Percentiles rank a stretch among this genome's conserved stretches.
These are phyloP conservation scores for Fallopia convolvulus DNA, from an alignment of 148 eudicot genomes.

Conservation along the genomic window DNA sequence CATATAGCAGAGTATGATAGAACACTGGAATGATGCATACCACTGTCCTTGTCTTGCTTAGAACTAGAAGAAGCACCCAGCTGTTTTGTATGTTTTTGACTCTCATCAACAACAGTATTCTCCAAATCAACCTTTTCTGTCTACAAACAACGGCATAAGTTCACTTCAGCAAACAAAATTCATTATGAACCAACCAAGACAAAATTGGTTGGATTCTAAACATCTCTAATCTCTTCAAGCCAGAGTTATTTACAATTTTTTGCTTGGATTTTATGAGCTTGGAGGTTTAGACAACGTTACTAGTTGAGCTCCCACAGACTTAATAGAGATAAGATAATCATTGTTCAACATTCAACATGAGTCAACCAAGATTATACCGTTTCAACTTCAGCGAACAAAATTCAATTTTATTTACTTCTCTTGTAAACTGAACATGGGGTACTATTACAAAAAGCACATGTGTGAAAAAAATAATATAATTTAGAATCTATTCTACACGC, in stretches of 20 bases:
- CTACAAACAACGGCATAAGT: conserved; percentile 25
- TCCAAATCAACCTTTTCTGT: conserved; percentile 95
- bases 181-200: not conserved
- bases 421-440: not conserved
- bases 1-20: not conserved
- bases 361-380: not conserved
- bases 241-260: not conserved
- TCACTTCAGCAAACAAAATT: not conserved
- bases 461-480: too few species aligned
- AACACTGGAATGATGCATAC: conserved; percentile 26
- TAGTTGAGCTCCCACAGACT: not conserved
- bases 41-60: conserved; percentile 72
- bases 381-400: not conserved
- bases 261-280: not conserved
- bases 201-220: not conserved
- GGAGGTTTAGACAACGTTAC: not conserved
- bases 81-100: conserved; percentile 71
- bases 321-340: not conserved
- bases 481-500: too few species aligned
- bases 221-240: not conserved
- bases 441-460: not conserved
- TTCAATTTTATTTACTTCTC: not conserved
- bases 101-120: conserved; percentile 93
- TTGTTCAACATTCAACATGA: not conserved
- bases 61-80: conserved; percentile 32